These are phyloP conservation scores for Diutina ranongensis DNA, from an alignment of 1,139 yeast genomes.

Conservation along the genomic window DNA sequence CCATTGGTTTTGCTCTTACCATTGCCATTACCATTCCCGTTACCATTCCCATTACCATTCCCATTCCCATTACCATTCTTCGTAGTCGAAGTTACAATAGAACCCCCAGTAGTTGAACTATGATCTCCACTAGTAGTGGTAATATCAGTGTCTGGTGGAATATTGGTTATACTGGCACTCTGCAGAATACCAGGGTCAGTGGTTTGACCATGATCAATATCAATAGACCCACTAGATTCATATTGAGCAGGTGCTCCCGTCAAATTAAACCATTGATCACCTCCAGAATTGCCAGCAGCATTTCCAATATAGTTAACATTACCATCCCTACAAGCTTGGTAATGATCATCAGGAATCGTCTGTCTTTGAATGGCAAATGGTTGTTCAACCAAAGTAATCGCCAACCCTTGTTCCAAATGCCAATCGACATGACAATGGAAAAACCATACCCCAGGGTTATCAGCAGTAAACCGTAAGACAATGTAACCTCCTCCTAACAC, in stretches of 20 bases:
- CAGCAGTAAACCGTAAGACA: slow-evolving; percentile 10
- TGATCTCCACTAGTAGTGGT: too few relatives aligned
- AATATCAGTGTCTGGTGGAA: too few relatives aligned
- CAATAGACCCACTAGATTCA: too few relatives aligned
- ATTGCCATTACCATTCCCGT: too few relatives aligned
- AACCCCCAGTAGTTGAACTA: too few relatives aligned
- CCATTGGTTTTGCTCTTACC: too few relatives aligned
- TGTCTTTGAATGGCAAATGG: slow-evolving; percentile 37
- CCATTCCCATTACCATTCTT: too few relatives aligned
- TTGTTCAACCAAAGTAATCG: slow-evolving; percentile 13
- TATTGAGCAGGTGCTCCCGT: slow-evolving; percentile 62
- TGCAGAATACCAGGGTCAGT: too few relatives aligned
- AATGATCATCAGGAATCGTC: slow-evolving; percentile 28
- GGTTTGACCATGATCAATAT: too few relatives aligned
- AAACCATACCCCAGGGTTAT: background rate
- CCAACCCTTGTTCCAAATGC: background rate
- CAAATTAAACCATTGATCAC: slow-evolving; percentile 43
- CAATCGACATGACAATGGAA: background rate
- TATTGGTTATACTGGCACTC: too few relatives aligned
- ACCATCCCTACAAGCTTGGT: slow-evolving; percentile 12
- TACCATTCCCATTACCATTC: too few relatives aligned
- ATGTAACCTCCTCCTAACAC: slow-evolving; percentile 61
- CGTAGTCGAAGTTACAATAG: too few relatives aligned
- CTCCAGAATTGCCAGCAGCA: slow-evolving; percentile 75
- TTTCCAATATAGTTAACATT: slow-evolving; percentile 38